Evolutionary conservation across 192 early-diverging fungal species (phyloP), one percentile per base, ranked within the genome.

Genomic region (Coemansia sp.): DNA sequence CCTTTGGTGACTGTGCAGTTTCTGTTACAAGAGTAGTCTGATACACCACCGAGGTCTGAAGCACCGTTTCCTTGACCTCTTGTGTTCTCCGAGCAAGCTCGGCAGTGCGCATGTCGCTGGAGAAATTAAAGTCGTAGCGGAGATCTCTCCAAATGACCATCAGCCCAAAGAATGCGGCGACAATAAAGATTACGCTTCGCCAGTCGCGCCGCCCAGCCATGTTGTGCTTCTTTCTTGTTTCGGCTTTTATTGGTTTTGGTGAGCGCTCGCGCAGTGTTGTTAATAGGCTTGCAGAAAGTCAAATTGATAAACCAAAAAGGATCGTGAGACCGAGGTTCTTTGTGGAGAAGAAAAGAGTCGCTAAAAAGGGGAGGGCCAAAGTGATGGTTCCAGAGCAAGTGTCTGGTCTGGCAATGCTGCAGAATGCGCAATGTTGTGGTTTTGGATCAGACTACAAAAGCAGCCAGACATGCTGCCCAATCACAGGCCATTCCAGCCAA

Each of bases 81-180:
- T 60, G 38, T 8, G 66, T 71, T 48, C 69, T 45, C 14, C 75
- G 49, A 8, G 69, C 66, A 50, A 72, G 38, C 70, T 72, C 70
- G 12, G 75, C 69, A 34, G 57, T 49, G 48, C 33, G 75, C 69
- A 77, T 68, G 66, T 77, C 75, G 75, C 50, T 48, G 62, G 63
- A 50, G 62, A 72, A 72, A 63, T 12, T 66, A 61, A 77, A 72
- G 67, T 77, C 75, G 42, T 77, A 65, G 61, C 75, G 75, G 11
- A 77, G 60, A 52, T 77, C 70, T 54, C 75, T 59, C 75, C 69
- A 72, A 14, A 77, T 66, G 12, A 77, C 57, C 0, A 51, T 32
- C 40, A 68, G 57, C 16, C 75, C 75, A 18, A 77, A 50, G 31
- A 77, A 32, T 34, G 60, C 75, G 29, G 67, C 59, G 48, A 72